Base-by-base conservation (phyloP, 345 rosid genomes). In the Hevea brasiliensis region DNA sequence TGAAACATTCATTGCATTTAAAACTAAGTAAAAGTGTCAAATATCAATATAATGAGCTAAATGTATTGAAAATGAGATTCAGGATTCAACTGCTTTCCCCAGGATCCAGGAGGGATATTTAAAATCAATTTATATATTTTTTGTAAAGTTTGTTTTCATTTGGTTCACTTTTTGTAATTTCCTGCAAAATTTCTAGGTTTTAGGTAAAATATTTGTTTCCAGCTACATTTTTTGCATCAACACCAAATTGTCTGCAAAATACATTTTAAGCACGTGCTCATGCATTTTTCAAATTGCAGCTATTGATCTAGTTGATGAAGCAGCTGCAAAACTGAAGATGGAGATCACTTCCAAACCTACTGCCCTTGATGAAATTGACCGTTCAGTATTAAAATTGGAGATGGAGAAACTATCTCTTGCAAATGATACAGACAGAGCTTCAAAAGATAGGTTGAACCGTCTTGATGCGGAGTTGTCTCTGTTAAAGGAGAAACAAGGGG, bases 331-430 rank as follows among this genome's bases (percentile, higher is more conserved):
- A 80, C 73, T 96, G 82, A 96, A 96, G 79, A 96, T 96, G 99
- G 99, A 96, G 75, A 96, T 96, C 67, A 96, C 99, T 62, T 93
- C 99, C 27, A 96, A 96, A 80, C 99, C 99, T 57, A 96, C 97
- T 70, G 97, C 93, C 61, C 98, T 96, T 5, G 99, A 96, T 75
- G 99, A 93, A 84, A 92, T 96, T 69, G 87, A 96, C 78, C 94
- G 99, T 20, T 82, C 98, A 0, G 98, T 93, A 42, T 68, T 93
- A 81, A 96, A 96, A 80, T 85, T 96, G 37, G 99, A 96, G 85
- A 96, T 96, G 98, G 99, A 96, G 88, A 91, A 92, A 78, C 87
- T 96, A 0, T 96, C 99, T 42, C 97, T 96, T 53, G 85, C 88
- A 62, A 93, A 93, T 70, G 99, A 96, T 70, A 91, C 95, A 11